A percentile compares a stretch with the other conserved stretches of the same genome.
Conservation (phyloP, 2,329 filamentous ascomycete genomes). For the Uncinocarpus reesii region DNA sequence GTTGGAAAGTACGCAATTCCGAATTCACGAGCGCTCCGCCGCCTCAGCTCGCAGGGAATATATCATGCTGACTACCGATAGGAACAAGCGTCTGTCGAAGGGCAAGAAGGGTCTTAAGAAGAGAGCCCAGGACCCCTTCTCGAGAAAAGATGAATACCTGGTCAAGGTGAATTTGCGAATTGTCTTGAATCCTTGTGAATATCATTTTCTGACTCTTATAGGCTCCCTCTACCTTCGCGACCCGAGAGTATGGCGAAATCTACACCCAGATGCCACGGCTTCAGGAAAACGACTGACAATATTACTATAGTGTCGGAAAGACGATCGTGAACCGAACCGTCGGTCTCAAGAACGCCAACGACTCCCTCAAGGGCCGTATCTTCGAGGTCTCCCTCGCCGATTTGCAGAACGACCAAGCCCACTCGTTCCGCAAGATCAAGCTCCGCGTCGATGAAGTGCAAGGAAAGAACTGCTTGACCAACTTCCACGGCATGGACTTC, state of each 20-base stretch:
- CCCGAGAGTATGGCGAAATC: slow-evolving; percentile 69
- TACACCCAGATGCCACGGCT: slow-evolving; percentile 12
- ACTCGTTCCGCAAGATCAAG: slow-evolving; percentile 99
- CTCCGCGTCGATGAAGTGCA: slow-evolving; percentile 97
- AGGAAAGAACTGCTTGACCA: slow-evolving; percentile 99
- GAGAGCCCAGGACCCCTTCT: slow-evolving; percentile 94
- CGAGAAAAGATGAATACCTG: slow-evolving; percentile 98
- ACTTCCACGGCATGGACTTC: slow-evolving; percentile 99
- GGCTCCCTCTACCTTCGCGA: slow-evolving; percentile 91
- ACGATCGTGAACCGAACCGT: slow-evolving; percentile 98
- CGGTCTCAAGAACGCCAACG: slow-evolving; percentile 99
- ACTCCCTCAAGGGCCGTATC: slow-evolving; percentile 96
- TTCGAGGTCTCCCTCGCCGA: slow-evolving; percentile 98
- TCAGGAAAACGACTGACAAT: slow-evolving; percentile 19
- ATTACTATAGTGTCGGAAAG: slow-evolving; percentile 75
- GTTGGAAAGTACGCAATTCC: slow-evolving; percentile 59
- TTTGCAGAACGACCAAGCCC: slow-evolving; percentile 99
- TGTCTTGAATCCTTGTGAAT: not conserved
- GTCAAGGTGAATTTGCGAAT: slow-evolving; percentile 61
- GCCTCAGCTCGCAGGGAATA: slow-evolving; percentile 1
- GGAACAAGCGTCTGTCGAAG: slow-evolving; percentile 99
- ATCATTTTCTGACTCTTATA: slow-evolving; percentile 26
- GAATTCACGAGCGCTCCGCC: slow-evolving; percentile 11
- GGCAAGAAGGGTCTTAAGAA: slow-evolving; percentile 99
- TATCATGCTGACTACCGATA: slow-evolving; percentile 27